Base-by-base conservation (phyloP, 768 basidiomycete species). In the Punctularia strigosozonata region DNA sequence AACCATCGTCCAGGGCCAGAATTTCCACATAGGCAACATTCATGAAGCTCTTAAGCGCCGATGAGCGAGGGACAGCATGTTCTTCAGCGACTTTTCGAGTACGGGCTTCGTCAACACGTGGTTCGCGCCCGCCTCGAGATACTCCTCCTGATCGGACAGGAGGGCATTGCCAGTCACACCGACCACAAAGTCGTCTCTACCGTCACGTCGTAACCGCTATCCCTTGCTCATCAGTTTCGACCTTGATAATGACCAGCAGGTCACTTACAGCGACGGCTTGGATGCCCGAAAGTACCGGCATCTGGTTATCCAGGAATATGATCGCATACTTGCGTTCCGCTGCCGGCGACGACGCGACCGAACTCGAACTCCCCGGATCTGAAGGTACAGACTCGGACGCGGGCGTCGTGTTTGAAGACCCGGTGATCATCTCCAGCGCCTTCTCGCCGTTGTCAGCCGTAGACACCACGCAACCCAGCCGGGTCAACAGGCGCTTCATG, bases 391-490 rank as follows among this genome's bases (percentile, higher is more conserved):
- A 46, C 36, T 57, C 56, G 3, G 52, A 51, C 10, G 51, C 52
- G 40, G 54, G 50, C 36, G 53, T 51, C 37, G 42, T 28, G 4
- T 44, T 48, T 20, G 39, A 25, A 10, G 37, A 36, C 13, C 76
- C 74, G 5, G 83, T 49, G 23, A 87, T 75, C 67, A 83, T 66
- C 43, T 83, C 73, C 38, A 89, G 60, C 17, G 85, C 86, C 25
- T 78, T 55, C 50, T 80, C 73, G 5, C 89, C 89, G 50, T 92
- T 88, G 60, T 90, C 84, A 8, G 89, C 88, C 14, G 75, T 76
- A 10, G 73, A 64, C n/a, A 90, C 86, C 21, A 56, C 56, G 55
- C 86, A 89, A 1, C 88, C 86, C 2, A 90, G 63, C 25, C 86
- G 68, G 14, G 73, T 71, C 31, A 91, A 63, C 56, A 87, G 73